Conservation (phyloP, 805 yeast genomes). For the Debaryomyces prosopidis region DNA sequence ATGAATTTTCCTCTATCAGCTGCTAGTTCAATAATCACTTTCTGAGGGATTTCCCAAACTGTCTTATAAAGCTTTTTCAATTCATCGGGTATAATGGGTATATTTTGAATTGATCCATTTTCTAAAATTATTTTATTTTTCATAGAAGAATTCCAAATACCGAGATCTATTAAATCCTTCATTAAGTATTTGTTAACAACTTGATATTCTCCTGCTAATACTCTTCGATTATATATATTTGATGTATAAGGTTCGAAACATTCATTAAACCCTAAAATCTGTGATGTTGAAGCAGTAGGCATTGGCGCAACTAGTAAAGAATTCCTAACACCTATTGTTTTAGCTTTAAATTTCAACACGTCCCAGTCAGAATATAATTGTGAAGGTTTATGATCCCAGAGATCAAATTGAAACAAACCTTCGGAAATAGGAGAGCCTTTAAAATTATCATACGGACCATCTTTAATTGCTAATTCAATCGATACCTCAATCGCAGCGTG, state of each 20-base stretch:
- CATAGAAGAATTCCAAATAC: constrained; percentile 79
- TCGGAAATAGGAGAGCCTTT: constrained; percentile 88
- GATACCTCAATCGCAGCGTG: constrained; percentile 92
- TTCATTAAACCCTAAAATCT: constrained; percentile 89
- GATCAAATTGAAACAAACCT: constrained; percentile 82
- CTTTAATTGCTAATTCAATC: constrained; percentile 67
- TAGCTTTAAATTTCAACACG: constrained; percentile 57
- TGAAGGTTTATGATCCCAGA: constrained; percentile 83
- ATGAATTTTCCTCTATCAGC: constrained; percentile 73
- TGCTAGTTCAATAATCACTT: constrained; percentile 81
- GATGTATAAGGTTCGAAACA: constrained; percentile 97
- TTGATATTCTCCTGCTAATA: constrained; percentile 91
- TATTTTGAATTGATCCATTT: constrained; percentile 83
- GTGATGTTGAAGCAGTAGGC: constrained; percentile 99
- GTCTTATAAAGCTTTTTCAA: constrained; percentile 83
- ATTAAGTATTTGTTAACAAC: constrained; percentile 85
- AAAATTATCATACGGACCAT: constrained; percentile 73
- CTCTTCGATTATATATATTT: constrained; percentile 87
- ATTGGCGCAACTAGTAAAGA: constrained; percentile 89
- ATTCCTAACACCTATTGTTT: constrained; percentile 73
- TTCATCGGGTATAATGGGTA: constrained; percentile 72
- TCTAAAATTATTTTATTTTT: constrained; percentile 73
- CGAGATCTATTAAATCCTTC: constrained; percentile 77
- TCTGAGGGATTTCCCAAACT: constrained; percentile 95
- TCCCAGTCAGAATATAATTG: constrained; percentile 84